A percentile compares a stretch with the other conserved stretches of the same genome.
Conservation (phyloP, 2,329 filamentous ascomycete species). For the Paecilomyces sp. region DNA sequence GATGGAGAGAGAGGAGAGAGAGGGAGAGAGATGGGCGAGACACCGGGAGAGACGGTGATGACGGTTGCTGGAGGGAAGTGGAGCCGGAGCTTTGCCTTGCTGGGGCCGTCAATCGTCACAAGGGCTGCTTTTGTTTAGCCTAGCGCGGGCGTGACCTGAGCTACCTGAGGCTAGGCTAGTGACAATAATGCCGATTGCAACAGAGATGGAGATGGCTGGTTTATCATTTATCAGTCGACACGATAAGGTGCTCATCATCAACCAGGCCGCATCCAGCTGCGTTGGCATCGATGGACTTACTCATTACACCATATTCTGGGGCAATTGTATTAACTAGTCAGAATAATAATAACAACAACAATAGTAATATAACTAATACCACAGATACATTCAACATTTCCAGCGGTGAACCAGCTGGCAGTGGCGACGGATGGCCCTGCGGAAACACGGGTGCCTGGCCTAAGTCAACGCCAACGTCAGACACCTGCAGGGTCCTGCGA, state of each 20-base stretch:
- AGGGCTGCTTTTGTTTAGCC: neutral
- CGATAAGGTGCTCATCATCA: neutral
- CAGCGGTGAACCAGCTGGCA: neutral
- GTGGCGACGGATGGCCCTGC: neutral
- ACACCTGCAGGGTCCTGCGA: neutral
- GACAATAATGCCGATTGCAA: neutral
- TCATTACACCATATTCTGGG: neutral
- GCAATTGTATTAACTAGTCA: neutral
- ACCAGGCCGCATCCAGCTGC: neutral
- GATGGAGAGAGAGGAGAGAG: conserved; percentile 21
- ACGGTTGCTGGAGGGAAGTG: conserved; percentile 4
- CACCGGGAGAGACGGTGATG: conserved; percentile 11
- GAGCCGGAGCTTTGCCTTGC: neutral
- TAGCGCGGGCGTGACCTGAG: neutral
- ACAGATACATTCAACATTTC: neutral
- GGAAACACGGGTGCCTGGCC: neutral
- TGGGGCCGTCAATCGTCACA: neutral
- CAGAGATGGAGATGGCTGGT: neutral
- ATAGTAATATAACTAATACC: no score
- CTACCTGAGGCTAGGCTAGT: neutral
- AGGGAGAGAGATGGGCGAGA: neutral
- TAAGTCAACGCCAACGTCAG: neutral
- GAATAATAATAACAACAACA: neutral
- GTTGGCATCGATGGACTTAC: neutral
- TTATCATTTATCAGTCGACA: neutral